Evolutionary conservation across 2,329 filamentous ascomycete genomes (phyloP).

Genomic region (Calonectria pseudoreteaudii): DNA sequence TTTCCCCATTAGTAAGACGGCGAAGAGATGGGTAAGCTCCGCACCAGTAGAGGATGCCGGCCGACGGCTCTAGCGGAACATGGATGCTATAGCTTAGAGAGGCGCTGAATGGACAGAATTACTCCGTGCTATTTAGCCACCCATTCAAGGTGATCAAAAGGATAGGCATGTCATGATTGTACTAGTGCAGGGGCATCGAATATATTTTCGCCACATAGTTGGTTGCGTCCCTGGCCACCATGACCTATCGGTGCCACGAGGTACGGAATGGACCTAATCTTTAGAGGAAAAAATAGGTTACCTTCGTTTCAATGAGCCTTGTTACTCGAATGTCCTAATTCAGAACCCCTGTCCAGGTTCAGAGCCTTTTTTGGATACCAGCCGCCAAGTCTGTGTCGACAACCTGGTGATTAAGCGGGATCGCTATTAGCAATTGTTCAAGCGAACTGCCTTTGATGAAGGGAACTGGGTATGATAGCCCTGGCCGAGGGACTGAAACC

Average conservation of each 20-base stretch:
- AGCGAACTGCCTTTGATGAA: conserved; percentile 25
- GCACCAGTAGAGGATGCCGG: conserved; percentile 12
- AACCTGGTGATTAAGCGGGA: background rate
- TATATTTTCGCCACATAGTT: background rate
- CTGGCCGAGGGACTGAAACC: conserved; percentile 33
- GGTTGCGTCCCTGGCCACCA: background rate
- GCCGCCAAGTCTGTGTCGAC: background rate
- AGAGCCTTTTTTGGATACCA: background rate
- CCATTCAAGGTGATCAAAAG: background rate
- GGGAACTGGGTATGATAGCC: conserved; percentile 22
- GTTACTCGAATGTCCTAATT: background rate
- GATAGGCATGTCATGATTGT: background rate
- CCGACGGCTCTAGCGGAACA: conserved; percentile 14
- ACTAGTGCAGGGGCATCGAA: background rate
- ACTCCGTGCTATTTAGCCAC: conserved; percentile 1
- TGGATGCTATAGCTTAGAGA: background rate
- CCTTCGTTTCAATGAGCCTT: background rate
- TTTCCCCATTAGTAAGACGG: conserved; percentile 17
- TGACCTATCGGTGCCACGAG: background rate
- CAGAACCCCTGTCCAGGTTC: background rate
- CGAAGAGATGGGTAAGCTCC: conserved; percentile 14
- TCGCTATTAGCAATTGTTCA: background rate
- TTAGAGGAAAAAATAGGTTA: background rate
- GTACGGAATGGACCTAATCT: background rate
- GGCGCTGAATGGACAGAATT: conserved; percentile 5